Base-by-base conservation (phyloP, 169 alveolate genomes). In the Plasmodium inui region DNA sequence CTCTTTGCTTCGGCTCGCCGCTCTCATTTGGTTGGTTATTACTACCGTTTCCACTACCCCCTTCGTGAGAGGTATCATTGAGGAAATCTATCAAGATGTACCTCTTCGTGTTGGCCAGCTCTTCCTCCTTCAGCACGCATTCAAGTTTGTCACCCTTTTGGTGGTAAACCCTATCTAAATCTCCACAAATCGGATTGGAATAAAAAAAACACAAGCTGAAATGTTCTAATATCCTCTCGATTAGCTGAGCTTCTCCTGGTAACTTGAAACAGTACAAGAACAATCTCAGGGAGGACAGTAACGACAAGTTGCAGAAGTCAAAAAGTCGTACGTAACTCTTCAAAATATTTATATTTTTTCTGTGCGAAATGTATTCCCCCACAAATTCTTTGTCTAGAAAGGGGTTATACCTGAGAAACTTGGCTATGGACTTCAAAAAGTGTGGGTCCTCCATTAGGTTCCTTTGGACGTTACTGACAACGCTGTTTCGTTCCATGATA, bases 231-330 rank as follows among this genome's bases (percentile, higher is more conserved):
- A 98, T 97, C 83, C 99, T 92, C 84, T 98, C 99, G 53, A 98
- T 98, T 84, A 97, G 97, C 78, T 98, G 99, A 6, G 99, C 96
- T 92, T 98, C 99, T 1, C 99, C 99, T 0, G 99, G 99, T 44
- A 98, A 91, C 88, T 97, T 96, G 95, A 97, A 98, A 19, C 98
- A 92, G 19, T 97, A 89, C 76, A 98, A 86, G 76, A 97, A 95
- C 61, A 84, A 81, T 82, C 99, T 95, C 28, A 98, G 93, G 3
- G 98, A 98, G 94, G 94, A 96, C 34, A 98, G 98, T 39, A 98
- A 92, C 9, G 98, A 96, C 79, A 97, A 83, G 37, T 96, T 97
- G 71, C 96, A 83, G 85, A 98, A 97, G 57, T 86, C 93, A 95
- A 97, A 97, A 6, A 96, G 92, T 79, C 95, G 88, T 61, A 96